Evolutionary conservation across 1,284 basidiomycete species (phyloP).

Genomic region (Takashimella koratensis): DNA sequence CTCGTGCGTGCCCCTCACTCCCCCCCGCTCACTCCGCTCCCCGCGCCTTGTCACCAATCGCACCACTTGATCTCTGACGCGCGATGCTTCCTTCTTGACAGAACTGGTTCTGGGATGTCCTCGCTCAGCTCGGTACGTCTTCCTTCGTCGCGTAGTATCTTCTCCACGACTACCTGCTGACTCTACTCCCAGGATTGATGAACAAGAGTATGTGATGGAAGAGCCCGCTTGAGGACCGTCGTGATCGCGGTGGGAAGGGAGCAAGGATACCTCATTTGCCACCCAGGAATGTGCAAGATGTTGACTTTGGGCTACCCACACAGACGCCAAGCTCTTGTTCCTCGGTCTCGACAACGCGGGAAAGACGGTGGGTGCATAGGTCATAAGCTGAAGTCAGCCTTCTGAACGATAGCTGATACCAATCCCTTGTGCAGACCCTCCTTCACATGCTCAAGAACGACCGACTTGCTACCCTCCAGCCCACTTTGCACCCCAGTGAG

Average conservation of each 20-base stretch:
- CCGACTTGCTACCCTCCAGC: conserved; percentile 93
- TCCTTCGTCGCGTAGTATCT: neutral
- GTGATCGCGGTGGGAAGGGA: neutral
- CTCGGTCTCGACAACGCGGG: conserved; percentile 98
- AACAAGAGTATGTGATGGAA: conserved; percentile 75
- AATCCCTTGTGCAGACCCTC: conserved; percentile 71
- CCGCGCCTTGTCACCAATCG: neutral
- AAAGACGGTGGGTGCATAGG: conserved; percentile 86
- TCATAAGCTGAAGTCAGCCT: neutral
- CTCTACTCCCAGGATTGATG: conserved; percentile 65
- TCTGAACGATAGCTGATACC: too few species aligned
- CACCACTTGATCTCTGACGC: neutral
- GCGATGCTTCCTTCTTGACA: conserved; percentile 13
- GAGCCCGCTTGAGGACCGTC: neutral
- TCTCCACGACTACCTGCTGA: neutral
- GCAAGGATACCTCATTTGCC: too few species aligned
- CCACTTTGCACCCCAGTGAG: conserved; percentile 97
- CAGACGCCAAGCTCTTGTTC: conserved; percentile 93
- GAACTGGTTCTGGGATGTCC: conserved; percentile 94
- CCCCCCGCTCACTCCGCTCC: neutral
- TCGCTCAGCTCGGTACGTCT: conserved; percentile 76
- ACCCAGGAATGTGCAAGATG: neutral
- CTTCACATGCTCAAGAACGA: conserved; percentile 99
- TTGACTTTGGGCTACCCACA: neutral
- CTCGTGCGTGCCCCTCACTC: conserved; percentile 44